phyloP scores from a whole-genome alignment of 257 asterid species.

The Salvia hispanica region DNA sequence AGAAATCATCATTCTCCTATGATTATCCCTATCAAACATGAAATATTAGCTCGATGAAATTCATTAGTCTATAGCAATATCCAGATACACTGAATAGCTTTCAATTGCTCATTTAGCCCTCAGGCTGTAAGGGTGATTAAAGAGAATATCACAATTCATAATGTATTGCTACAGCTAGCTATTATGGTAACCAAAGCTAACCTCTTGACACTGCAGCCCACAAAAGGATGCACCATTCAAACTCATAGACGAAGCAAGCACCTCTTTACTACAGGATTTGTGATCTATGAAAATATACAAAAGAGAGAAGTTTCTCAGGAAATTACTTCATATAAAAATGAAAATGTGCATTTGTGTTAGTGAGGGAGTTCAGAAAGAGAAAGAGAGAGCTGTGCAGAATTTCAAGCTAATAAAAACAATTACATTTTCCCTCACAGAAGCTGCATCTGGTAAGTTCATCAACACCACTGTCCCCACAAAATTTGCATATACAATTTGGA shows the following conservation, averaged over 20 bases:
- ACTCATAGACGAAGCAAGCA: constrained; percentile 42
- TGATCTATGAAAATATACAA: constrained; percentile 56
- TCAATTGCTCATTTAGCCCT: constrained; percentile 4
- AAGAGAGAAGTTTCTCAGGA: constrained; percentile 23
- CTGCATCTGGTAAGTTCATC: constrained; percentile 59
- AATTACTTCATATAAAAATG: not conserved
- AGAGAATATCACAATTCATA: constrained; percentile 6
- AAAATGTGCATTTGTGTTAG: not conserved
- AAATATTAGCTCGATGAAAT: not conserved
- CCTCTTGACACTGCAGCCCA: constrained; percentile 86
- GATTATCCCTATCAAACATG: not conserved
- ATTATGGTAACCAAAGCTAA: constrained; percentile 32
- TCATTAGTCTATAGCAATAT: constrained; percentile 22
- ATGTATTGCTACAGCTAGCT: constrained; percentile 16
- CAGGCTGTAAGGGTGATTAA: constrained; percentile 4
- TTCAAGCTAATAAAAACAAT: constrained; percentile 29
- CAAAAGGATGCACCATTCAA: constrained; percentile 61
- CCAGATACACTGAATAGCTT: constrained; percentile 2
- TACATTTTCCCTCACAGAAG: constrained; percentile 85
- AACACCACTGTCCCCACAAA: constrained; percentile 54
- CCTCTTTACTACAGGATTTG: constrained; percentile 59
- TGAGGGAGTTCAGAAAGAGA: constrained; percentile 8
- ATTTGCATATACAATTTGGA: constrained; percentile 79
- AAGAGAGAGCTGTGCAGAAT: constrained; percentile 17
- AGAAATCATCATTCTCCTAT: constrained; percentile 6